Percentiles rank a stretch among this genome's conserved stretches.
These are phyloP conservation scores for Paramecium biaurelia DNA, from an alignment of 73 alveolate genomes.

Conservation along the genomic window DNA sequence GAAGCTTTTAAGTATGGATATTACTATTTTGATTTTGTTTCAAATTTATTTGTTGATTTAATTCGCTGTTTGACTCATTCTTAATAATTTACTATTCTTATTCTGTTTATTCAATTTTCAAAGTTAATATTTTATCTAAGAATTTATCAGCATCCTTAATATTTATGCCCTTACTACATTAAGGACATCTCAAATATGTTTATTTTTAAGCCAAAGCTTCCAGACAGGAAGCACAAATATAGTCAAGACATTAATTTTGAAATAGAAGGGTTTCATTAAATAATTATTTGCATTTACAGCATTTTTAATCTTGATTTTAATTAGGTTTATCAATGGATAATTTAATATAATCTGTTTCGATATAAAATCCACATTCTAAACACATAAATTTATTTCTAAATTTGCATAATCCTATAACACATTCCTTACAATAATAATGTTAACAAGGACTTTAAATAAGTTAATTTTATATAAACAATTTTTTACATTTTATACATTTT, in stretches of 20 bases:
- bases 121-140: not conserved
- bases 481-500: not conserved
- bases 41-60: not conserved
- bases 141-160: not conserved
- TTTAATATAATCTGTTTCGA: not conserved
- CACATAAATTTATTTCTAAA: not conserved
- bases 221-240: not conserved
- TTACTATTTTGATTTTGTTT: not conserved
- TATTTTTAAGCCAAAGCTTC: not conserved
- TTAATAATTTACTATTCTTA: not conserved
- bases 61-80: not conserved
- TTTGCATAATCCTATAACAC: not conserved
- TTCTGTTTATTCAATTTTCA: not conserved
- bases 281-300: not conserved
- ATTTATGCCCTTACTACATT: not conserved
- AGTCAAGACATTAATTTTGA: not conserved
- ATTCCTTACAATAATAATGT: not conserved
- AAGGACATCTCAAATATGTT: not conserved
- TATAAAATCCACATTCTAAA: not conserved
- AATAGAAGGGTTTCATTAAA: not conserved
- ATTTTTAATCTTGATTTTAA: not conserved
- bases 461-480: not conserved
- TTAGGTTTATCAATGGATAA: not conserved
- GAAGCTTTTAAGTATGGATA: not conserved
- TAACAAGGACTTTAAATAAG: not conserved